A percentile compares a stretch with the other conserved stretches of the same genome.
Conservation (phyloP, 495 filamentous ascomycete genomes). For the Rostrohypoxylon terebratum region DNA sequence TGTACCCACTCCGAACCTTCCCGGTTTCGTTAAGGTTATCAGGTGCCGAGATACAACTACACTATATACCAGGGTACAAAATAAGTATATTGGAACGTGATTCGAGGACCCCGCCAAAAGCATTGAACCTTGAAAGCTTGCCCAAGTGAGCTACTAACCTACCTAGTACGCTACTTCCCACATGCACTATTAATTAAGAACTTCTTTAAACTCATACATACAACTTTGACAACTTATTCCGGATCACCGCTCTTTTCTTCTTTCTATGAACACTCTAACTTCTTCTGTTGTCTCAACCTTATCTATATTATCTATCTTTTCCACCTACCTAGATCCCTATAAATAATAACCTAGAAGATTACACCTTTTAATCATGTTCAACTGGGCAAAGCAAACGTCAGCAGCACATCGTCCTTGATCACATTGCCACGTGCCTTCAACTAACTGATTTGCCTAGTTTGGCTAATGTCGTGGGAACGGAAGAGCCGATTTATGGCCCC, state of each 20-base stretch:
- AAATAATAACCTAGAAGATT: constrained; percentile 27
- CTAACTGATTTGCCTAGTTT: constrained; percentile 66
- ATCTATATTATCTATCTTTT: constrained; percentile 33
- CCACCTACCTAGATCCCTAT: constrained; percentile 11
- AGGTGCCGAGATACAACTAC: background rate
- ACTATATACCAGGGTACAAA: constrained; percentile 10
- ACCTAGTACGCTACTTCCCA: constrained; percentile 16
- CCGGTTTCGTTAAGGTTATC: constrained; percentile 2
- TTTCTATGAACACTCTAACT: constrained; percentile 19
- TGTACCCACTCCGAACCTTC: constrained; percentile 3
- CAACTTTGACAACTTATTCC: constrained; percentile 10
- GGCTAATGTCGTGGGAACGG: constrained; percentile 91
- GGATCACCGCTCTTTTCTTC: constrained; percentile 39
- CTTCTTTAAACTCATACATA: constrained; percentile 3
- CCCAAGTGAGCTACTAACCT: constrained; percentile 19
- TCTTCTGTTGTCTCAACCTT: constrained; percentile 28
- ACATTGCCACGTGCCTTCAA: constrained; percentile 9
- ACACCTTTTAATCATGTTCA: constrained; percentile 56
- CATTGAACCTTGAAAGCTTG: constrained; percentile 39
- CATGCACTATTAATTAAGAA: constrained; percentile 31
- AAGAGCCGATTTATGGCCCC: constrained; percentile 96
- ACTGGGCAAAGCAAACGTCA: constrained; percentile 63
- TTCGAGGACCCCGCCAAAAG: constrained; percentile 40
- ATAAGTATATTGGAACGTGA: constrained; percentile 16
- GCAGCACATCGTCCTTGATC: constrained; percentile 39